A percentile compares a stretch with the other conserved stretches of the same genome.
phyloP scores from a whole-genome alignment of 2,329 filamentous ascomycete species.

The Fusarium verticillioides region DNA sequence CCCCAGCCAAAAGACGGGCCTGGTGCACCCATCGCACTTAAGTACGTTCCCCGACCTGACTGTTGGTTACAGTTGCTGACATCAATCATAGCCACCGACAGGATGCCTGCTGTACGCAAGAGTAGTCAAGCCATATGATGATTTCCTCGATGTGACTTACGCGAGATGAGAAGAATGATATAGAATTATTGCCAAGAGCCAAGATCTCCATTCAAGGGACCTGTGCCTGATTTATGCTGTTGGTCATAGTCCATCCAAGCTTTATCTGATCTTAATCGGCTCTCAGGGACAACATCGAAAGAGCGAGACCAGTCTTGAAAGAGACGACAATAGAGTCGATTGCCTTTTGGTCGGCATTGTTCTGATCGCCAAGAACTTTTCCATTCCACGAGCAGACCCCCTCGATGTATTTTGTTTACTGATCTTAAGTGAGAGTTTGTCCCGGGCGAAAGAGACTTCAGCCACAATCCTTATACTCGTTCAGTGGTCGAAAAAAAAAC shows the following conservation, averaged over 20 bases:
- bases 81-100: no score
- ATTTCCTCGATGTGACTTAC: not conserved
- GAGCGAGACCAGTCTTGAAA: not conserved
- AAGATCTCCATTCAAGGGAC: not conserved
- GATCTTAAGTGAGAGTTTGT: slow-evolving; percentile 4
- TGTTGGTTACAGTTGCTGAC: no score
- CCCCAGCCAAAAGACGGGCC: no score
- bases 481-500: not conserved
- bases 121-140: not conserved
- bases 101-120: no score
- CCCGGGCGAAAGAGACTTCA: slow-evolving; percentile 21
- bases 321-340: slow-evolving; percentile 2
- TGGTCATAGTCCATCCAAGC: no score
- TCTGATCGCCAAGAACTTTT: not conserved
- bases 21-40: no score
- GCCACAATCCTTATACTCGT: slow-evolving; percentile 18
- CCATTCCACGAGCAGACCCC: not conserved
- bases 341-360: not conserved
- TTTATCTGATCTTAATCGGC: not conserved
- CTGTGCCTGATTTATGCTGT: slow-evolving; percentile 4
- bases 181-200: not conserved
- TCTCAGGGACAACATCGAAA: not conserved
- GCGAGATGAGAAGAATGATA: not conserved
- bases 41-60: no score
- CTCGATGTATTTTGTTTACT: not conserved